Base-by-base conservation (phyloP, 2,329 filamentous ascomycete genomes). In the Xylaria multiplex region DNA sequence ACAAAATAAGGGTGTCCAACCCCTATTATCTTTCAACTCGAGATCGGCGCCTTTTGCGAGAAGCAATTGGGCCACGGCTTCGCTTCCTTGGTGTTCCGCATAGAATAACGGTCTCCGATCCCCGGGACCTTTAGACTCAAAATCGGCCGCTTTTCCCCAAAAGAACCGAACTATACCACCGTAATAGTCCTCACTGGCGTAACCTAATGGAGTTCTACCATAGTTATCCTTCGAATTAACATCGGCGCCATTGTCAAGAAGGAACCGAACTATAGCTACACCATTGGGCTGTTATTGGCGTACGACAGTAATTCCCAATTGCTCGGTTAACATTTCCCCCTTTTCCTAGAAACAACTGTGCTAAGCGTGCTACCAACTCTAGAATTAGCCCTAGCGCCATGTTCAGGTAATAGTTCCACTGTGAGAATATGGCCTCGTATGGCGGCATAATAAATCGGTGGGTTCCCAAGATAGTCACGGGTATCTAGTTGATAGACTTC, bases 361-460 rank as follows among this genome's bases (percentile, higher is more conserved):
- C 27, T 27, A 27, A 3, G 27, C 19, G 19, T 19, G 19, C 19
- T 19, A 19, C 19, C 27, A 27, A 27, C 27, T 27, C 2, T 27
- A 27, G 27, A 3, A 5, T 27, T 5, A 27, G 5, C 27, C 27
- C 2, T 8, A 9, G 48, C 16, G 16, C 55, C 43, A 2, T 2
- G 50, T 19, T 59, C 56, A 24, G 50, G 45, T 6, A 59, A 11
- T 13, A 50, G 30, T 13, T 56, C 24, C 5, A 50, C 59, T 22
- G 50, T 22, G 6, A 1, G 6, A 2, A 16, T 5, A 24, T 56
- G 52, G 0, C 35, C 59, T 19, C 55, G 6, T 16, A 1, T 6
- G 3, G 37, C 27, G 3, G 53, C 60, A 37, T 52, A 27, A 11
- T 7, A 7, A 7, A 58, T 37, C 27, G 53, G 45, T 1, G 48